Conservation (phyloP, 345 rosid genomes). For the Microthlaspi erraticum region DNA sequence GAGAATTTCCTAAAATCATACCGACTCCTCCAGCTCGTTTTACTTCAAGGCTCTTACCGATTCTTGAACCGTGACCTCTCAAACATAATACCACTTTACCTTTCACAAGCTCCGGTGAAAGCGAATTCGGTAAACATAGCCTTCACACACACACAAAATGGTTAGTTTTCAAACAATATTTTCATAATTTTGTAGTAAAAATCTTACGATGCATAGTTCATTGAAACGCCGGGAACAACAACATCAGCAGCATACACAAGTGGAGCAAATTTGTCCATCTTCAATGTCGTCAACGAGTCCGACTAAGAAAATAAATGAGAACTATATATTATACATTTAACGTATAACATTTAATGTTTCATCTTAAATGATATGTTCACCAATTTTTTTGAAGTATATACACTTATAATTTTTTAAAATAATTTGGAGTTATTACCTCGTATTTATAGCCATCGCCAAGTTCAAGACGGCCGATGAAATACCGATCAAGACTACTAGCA, state of each 20-base stretch:
- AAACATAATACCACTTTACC: conserved; percentile 80
- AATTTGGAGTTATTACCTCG: conserved; percentile 53
- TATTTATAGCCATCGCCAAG: conserved; percentile 62
- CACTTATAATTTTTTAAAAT: too few relatives aligned
- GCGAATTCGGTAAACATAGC: conserved; percentile 65
- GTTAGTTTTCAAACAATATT: background rate
- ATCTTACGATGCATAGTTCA: conserved; percentile 50
- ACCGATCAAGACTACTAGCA: conserved; percentile 76
- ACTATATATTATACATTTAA: background rate
- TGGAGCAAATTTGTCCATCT: conserved; percentile 50
- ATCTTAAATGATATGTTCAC: background rate
- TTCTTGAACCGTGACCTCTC: conserved; percentile 54
- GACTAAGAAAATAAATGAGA: conserved; percentile 46
- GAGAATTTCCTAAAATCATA: conserved; percentile 56
- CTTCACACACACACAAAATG: conserved; percentile 36
- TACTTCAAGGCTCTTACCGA: conserved; percentile 63
- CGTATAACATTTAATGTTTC: too few relatives aligned
- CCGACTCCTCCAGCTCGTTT: conserved; percentile 79
- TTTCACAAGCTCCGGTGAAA: conserved; percentile 51
- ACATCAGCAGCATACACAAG: conserved; percentile 66
- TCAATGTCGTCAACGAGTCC: conserved; percentile 55
- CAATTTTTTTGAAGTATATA: too few relatives aligned
- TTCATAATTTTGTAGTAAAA: background rate
- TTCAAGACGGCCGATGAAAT: conserved; percentile 44
- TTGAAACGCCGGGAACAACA: conserved; percentile 38